These are phyloP conservation scores for Colletotrichum orbiculare DNA, from an alignment of 2,329 filamentous ascomycete genomes.

Conservation along the genomic window DNA sequence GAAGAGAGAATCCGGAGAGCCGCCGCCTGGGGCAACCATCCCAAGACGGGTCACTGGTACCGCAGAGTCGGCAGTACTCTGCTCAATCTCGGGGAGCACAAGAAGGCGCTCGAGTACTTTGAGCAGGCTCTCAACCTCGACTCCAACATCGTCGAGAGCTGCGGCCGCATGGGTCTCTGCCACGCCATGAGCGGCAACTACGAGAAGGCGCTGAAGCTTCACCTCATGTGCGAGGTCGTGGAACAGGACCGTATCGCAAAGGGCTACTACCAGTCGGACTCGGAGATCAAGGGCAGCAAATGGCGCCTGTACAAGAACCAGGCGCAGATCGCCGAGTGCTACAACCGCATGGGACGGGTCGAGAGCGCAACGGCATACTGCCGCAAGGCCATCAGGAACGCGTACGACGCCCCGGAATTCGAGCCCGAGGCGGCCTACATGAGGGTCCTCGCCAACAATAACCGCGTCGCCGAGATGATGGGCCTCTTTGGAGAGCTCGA, in stretches of 20 bases:
- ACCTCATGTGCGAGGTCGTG: conserved; percentile 50
- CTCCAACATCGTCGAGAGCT: conserved; percentile 51
- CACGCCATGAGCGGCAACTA: conserved; percentile 50
- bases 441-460: conserved; percentile 50
- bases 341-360: conserved; percentile 46
- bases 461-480: conserved; percentile 49
- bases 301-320: conserved; percentile 56
- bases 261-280: conserved; percentile 39
- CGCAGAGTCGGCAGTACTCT: conserved; percentile 54
- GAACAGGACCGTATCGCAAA: conserved; percentile 46
- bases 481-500: conserved; percentile 48
- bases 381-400: conserved; percentile 47
- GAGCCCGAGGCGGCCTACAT: conserved; percentile 52
- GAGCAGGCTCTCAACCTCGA: conserved; percentile 50
- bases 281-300: conserved; percentile 43
- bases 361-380: conserved; percentile 50
- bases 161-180: conserved; percentile 54
- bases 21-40: conserved; percentile 49
- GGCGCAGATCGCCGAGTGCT: conserved; percentile 50
- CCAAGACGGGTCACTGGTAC: conserved; percentile 50
- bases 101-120: conserved; percentile 49
- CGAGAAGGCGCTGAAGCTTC: conserved; percentile 48
- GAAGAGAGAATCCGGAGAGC: conserved; percentile 50
- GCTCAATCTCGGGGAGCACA: conserved; percentile 49
- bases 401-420: conserved; percentile 46